phyloP scores from a whole-genome alignment of 768 basidiomycete species.

The Strobilomyces confusus region DNA sequence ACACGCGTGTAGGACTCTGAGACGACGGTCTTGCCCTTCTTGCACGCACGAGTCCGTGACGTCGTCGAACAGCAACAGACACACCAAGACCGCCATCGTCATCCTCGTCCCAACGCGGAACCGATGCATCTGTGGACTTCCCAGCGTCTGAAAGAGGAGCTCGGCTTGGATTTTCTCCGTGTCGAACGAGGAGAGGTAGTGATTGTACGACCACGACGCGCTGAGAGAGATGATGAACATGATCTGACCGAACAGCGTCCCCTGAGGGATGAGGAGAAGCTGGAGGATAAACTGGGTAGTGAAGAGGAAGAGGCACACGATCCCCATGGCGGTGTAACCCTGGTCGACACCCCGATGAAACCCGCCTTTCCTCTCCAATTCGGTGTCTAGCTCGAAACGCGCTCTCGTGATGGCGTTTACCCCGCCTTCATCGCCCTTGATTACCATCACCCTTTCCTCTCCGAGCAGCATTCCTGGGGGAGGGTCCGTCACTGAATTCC shows the following conservation, averaged over 20 bases:
- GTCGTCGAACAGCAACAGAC: conserved; percentile 16
- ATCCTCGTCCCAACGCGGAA: conserved; percentile 16
- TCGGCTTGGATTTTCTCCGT: conserved; percentile 20
- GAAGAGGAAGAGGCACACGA: conserved; percentile 24
- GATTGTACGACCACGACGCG: conserved; percentile 31
- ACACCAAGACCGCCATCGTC: conserved; percentile 19
- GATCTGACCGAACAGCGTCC: conserved; percentile 30
- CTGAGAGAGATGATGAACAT: conserved; percentile 29
- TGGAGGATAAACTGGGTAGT: conserved; percentile 31
- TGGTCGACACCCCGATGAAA: neutral
- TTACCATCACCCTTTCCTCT: conserved; percentile 17
- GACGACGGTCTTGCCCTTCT: conserved; percentile 17
- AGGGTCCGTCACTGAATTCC: conserved; percentile 13
- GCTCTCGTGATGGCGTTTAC: conserved; percentile 28
- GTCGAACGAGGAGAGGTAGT: conserved; percentile 32
- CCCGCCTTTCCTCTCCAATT: neutral
- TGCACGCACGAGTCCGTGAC: conserved; percentile 3
- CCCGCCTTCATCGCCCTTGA: conserved; percentile 23
- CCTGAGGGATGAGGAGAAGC: conserved; percentile 32
- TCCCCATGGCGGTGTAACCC: conserved; percentile 8
- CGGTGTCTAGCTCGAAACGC: conserved; percentile 19
- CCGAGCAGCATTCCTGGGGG: conserved; percentile 24
- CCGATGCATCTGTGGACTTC: conserved; percentile 10
- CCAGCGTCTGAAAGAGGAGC: conserved; percentile 13
- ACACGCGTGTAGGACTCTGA: conserved; percentile 14